Evolutionary conservation across 2,329 filamentous ascomycete species (phyloP).

Genomic region (Sphaerostilbella broomeana): DNA sequence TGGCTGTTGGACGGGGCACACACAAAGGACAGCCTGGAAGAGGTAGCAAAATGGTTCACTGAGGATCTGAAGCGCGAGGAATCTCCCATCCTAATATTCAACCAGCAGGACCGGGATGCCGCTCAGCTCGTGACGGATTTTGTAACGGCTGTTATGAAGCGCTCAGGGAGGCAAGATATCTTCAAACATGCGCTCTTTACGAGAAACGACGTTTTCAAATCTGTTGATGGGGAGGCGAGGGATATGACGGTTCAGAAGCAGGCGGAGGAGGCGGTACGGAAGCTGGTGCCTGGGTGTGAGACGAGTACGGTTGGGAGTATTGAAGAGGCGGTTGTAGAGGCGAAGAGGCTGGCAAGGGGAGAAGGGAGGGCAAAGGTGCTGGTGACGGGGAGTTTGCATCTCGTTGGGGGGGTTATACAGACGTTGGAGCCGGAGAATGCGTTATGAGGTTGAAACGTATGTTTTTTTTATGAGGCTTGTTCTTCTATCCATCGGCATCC

Average conservation of each 20-base stretch:
- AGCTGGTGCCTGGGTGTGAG: conserved; percentile 40
- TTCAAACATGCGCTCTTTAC: conserved; percentile 78
- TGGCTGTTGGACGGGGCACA: conserved; percentile 90
- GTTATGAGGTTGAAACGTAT: conserved; percentile 24
- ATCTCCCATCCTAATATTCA: conserved; percentile 67
- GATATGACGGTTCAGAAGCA: conserved; percentile 58
- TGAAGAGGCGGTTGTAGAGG: conserved; percentile 58
- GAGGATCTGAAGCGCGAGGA: conserved; percentile 31
- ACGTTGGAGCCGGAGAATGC: conserved; percentile 50
- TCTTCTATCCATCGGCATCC: background rate
- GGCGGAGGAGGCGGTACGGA: conserved; percentile 55
- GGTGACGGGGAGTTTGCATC: conserved; percentile 77
- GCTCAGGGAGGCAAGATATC: conserved; percentile 29
- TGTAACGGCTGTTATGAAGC: conserved; percentile 45
- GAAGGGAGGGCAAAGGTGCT: conserved; percentile 49
- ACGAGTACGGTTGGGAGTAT: conserved; percentile 59
- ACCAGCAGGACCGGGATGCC: conserved; percentile 83
- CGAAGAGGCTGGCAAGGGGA: conserved; percentile 36
- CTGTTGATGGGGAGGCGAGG: conserved; percentile 31
- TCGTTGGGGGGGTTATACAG: conserved; percentile 73
- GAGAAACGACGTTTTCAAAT: conserved; percentile 52
- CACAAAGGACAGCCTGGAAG: conserved; percentile 73
- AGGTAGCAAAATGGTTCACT: conserved; percentile 73
- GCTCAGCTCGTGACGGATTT: conserved; percentile 56
- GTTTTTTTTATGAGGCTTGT: too few species aligned